Evolutionary conservation across 805 yeast species (phyloP).

Genomic region (Saturnispora silvae): DNA sequence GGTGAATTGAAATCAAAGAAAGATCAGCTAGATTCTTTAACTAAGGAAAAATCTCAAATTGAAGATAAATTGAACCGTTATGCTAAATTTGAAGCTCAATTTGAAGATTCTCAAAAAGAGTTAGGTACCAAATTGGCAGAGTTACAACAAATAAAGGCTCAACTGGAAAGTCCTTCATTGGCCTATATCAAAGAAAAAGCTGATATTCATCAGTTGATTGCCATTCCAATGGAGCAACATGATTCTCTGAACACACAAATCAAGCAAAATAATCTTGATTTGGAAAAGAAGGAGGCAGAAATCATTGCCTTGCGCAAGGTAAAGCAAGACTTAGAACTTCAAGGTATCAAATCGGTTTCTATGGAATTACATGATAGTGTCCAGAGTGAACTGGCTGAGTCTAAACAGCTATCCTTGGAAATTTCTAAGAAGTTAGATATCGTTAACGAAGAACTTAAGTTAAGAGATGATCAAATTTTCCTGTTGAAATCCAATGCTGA

Average conservation of each 20-base stretch:
- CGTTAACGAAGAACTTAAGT: conserved; percentile 1
- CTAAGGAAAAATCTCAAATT: not conserved
- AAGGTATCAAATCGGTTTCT: conserved; percentile 11
- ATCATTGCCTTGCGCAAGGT: conserved; percentile 5
- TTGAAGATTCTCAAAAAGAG: not conserved
- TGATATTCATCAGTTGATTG: conserved; percentile 24
- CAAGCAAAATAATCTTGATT: not conserved
- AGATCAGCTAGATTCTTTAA: conserved; percentile 2
- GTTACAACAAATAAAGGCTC: not conserved
- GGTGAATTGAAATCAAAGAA: not conserved
- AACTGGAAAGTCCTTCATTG: conserved; percentile 7
- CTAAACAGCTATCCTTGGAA: conserved; percentile 6
- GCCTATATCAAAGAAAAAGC: conserved; percentile 21
- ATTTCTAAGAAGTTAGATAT: conserved; percentile 7
- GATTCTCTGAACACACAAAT: conserved; percentile 7
- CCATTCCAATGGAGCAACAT: conserved; percentile 14
- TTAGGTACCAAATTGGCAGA: conserved; percentile 6
- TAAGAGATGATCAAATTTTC: conserved; percentile 4
- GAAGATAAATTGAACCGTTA: conserved; percentile 5
- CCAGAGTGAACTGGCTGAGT: conserved; percentile 8
- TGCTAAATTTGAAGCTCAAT: not conserved
- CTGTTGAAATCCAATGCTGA: not conserved
- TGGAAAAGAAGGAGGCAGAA: conserved; percentile 9
- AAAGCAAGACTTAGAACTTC: conserved; percentile 11
- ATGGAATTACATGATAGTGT: conserved; percentile 11